Conservation (phyloP, 2,329 filamentous ascomycete species). For the Fusarium marasasianum region DNA sequence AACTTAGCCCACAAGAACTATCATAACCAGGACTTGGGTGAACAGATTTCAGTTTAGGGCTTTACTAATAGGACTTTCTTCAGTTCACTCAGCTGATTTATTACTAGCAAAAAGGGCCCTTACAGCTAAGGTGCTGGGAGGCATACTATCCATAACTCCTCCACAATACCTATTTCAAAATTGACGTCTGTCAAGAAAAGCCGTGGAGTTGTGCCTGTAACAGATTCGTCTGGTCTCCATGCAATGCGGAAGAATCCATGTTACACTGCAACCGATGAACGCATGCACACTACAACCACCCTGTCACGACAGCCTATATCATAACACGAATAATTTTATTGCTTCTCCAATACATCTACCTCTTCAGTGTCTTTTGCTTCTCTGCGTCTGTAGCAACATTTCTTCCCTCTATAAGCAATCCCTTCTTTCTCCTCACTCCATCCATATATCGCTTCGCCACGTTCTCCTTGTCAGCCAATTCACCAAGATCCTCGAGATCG, state of each 20-base stretch:
- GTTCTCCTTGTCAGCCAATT: constrained; percentile 93
- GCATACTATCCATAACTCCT: not conserved
- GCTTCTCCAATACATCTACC: constrained; percentile 49
- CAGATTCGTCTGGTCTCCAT: not conserved
- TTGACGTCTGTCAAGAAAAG: not conserved
- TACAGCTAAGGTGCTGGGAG: not conserved
- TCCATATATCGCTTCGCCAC: constrained; percentile 98
- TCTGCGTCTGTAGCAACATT: constrained; percentile 85
- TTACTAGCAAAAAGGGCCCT: too few relatives aligned
- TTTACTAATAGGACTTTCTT: not conserved
- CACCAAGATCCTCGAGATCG: constrained; percentile 93
- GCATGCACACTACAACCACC: not conserved
- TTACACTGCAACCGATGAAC: not conserved
- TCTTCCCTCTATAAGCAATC: constrained; percentile 81
- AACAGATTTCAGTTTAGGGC: not conserved
- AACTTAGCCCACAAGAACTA: not conserved
- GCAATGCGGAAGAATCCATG: not conserved
- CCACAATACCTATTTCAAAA: not conserved
- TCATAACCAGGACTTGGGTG: not conserved
- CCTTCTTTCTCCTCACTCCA: constrained; percentile 85
- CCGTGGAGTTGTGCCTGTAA: not conserved
- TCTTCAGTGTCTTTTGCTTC: constrained; percentile 82
- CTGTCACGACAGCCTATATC: not conserved
- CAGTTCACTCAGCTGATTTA: not conserved
- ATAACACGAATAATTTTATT: constrained; percentile 23